Base-by-base conservation (phyloP, 192 early-diverging fungal genomes). In the Podochytrium sp. region DNA sequence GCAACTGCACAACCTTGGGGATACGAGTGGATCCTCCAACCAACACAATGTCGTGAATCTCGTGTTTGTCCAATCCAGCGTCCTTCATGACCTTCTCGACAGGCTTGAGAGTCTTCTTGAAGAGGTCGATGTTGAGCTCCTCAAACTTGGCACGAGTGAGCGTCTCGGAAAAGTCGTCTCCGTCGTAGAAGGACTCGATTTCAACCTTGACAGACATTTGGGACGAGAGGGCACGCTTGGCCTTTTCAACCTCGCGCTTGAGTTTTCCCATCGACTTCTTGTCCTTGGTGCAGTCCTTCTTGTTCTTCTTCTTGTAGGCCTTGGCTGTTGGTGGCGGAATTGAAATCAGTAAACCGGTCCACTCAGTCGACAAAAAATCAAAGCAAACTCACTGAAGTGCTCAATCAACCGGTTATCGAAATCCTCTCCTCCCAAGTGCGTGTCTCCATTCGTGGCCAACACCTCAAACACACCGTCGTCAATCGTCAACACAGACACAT, bases 1-100 rank as follows among this genome's bases (percentile, higher is more conserved):
- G 85, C 59, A 98, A 86, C 79, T 95, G 86, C 66, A 93, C 90
- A 59, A 98, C 93, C 90, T 96, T 96, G 85, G 96, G 96, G 76
- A 98, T 98, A 88, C 96, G 96, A 43, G 96, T 96, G 71, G 96
- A 98, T 67, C 96, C 96, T 82, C 96, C 96, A 55, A 98, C 96
- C 52, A 98, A 89, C 30, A 98, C 96, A 87, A 98, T 95, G 74
- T 97, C 95, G 83, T 98, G 86, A 47, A 98, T 91, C 75, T 95
- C 91, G 76, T 71, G 61, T 89, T 98, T 98, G 59, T 83, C 70
- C 37, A 98, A 75, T 56, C 87, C 86, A 61, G 93, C 91, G 86
- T 98, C 96, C 87, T 94, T 93, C 66, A 98, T 79, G 18, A 95
- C 96, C 82, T 91, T 85, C 84, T 96, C 94, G 75, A 98, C 96